These are phyloP conservation scores for Geranium brycei DNA, from an alignment of 345 rosid species.

Conservation along the genomic window DNA sequence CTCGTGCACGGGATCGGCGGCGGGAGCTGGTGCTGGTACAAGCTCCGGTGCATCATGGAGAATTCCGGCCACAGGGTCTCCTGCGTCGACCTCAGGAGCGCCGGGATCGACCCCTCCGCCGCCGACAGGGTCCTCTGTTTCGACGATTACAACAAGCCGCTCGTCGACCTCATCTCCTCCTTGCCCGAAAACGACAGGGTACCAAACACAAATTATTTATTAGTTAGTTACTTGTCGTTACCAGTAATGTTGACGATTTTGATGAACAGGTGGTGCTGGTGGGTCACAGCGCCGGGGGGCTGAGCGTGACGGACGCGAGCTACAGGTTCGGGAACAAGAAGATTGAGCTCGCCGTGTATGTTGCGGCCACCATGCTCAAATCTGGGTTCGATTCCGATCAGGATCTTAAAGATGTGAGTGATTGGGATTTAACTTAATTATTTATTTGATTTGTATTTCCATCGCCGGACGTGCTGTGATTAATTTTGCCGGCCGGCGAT, in stretches of 20 bases:
- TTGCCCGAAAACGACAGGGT: slow-evolving; percentile 57
- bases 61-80: slow-evolving; percentile 57
- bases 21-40: slow-evolving; percentile 98
- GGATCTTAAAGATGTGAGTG: slow-evolving; percentile 47
- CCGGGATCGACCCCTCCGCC: slow-evolving; percentile 48
- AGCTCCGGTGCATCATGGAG: slow-evolving; percentile 61
- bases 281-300: slow-evolving; percentile 92
- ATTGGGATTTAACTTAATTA: neutral
- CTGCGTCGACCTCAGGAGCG: slow-evolving; percentile 63
- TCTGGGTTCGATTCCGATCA: slow-evolving; percentile 39
- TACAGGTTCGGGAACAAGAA: slow-evolving; percentile 37
- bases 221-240: too few species aligned
- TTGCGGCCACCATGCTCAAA: slow-evolving; percentile 79
- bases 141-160: slow-evolving; percentile 67
- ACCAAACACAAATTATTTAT: too few species aligned
- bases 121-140: slow-evolving; percentile 39
- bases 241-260: neutral
- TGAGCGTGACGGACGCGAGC: slow-evolving; percentile 54
- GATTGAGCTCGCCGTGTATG: slow-evolving; percentile 48
- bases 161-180: slow-evolving; percentile 45
- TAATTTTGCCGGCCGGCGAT: too few species aligned
- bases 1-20: slow-evolving; percentile 65
- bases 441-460: too few species aligned
- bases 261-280: slow-evolving; percentile 56
- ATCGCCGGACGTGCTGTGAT: too few species aligned